Percentiles rank a stretch among this genome's conserved stretches.
Evolutionary conservation across 129 eudicot genomes (phyloP).

Genomic region (Tagetes erecta): DNA sequence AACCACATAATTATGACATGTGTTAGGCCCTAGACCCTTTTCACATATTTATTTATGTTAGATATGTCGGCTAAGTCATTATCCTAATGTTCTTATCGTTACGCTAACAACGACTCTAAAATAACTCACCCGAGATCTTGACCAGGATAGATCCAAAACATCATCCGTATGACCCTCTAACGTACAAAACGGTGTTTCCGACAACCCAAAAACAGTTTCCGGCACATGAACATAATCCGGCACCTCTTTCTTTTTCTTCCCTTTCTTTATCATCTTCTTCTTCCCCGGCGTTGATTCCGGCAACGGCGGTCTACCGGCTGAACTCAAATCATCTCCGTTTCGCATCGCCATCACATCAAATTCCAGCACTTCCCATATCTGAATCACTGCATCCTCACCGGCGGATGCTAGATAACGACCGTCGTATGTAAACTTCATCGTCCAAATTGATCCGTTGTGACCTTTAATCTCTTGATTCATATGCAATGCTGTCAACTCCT

Average conservation of each 20-base stretch:
- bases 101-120: too few species aligned
- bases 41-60: too few species aligned
- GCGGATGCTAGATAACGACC: conserved; percentile 43
- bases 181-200: conserved; percentile 65
- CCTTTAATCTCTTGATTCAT: conserved; percentile 38
- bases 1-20: too few species aligned
- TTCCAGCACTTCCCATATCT: conserved; percentile 44
- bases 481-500: conserved; percentile 44
- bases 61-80: too few species aligned
- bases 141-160: conserved; percentile 83
- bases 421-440: conserved; percentile 41
- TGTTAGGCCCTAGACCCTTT: too few species aligned
- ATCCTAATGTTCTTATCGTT: too few species aligned
- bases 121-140: conserved; percentile 76
- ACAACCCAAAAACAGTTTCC: conserved; percentile 73
- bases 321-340: conserved; percentile 32
- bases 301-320: conserved; percentile 51
- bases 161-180: conserved; percentile 80
- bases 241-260: conserved; percentile 54
- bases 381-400: conserved; percentile 39
- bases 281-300: conserved; percentile 58
- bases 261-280: conserved; percentile 47
- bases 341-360: conserved; percentile 34
- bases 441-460: conserved; percentile 40
- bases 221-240: conserved; percentile 77